These are phyloP conservation scores for Suillus paluster DNA, from an alignment of 768 basidiomycete species.

Conservation along the genomic window DNA sequence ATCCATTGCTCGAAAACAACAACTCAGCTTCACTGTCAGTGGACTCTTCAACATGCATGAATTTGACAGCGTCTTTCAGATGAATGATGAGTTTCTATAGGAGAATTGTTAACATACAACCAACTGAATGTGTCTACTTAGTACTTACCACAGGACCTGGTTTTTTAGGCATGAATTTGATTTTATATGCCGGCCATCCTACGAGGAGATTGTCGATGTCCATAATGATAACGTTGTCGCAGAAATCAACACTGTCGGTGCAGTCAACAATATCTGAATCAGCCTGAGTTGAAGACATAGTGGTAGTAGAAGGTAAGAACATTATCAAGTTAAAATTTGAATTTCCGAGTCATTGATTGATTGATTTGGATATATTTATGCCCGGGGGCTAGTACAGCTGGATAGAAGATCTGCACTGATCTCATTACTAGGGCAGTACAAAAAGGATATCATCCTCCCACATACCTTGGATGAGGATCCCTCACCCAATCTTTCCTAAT, in stretches of 20 bases:
- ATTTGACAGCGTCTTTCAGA: background rate
- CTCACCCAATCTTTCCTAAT: no score
- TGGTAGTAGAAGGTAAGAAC: background rate
- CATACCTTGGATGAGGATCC: no score
- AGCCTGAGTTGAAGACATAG: constrained; percentile 1
- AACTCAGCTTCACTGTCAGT: constrained; percentile 1
- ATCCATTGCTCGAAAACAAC: background rate
- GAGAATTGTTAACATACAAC: background rate
- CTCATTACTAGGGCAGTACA: no score
- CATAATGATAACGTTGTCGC: background rate
- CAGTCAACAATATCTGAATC: background rate
- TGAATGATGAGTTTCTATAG: background rate
- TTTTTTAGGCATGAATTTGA: constrained; percentile 8
- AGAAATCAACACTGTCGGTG: background rate
- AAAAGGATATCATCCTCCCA: no score
- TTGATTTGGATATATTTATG: no score
- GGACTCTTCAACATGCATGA: background rate
- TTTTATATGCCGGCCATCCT: constrained; percentile 3
- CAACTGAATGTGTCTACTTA: background rate
- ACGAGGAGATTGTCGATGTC: constrained; percentile 3
- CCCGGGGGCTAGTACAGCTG: no score
- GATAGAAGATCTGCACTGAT: no score
- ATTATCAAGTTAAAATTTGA: background rate
- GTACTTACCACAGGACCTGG: constrained; percentile 5
- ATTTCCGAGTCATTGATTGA: no score